These are phyloP conservation scores for Boletus vermiculosoides DNA, from an alignment of 768 basidiomycete species.

Conservation along the genomic window DNA sequence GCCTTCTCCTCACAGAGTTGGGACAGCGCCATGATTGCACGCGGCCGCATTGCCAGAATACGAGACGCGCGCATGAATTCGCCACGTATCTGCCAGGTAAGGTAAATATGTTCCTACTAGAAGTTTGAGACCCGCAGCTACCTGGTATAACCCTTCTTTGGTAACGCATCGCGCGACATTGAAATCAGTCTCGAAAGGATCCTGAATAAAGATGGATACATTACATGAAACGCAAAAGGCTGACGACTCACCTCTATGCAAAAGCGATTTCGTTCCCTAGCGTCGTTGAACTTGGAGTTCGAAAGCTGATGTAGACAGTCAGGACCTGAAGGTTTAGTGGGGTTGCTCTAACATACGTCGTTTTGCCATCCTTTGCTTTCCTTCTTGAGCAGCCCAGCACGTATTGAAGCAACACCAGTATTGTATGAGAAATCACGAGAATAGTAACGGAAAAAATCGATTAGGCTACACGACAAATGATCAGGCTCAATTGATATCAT, in stretches of 20 bases:
- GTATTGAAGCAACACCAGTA: conserved; percentile 87
- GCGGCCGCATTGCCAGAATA: conserved; percentile 75
- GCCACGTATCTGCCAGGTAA: conserved; percentile 77
- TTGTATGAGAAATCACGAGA: conserved; percentile 92
- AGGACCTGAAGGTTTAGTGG: background rate
- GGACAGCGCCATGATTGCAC: conserved; percentile 77
- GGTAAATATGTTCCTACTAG: background rate
- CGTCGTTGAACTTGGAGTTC: conserved; percentile 56
- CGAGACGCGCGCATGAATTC: conserved; percentile 97
- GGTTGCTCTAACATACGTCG: conserved; percentile 56
- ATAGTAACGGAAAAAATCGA: conserved; percentile 98
- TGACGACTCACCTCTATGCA: conserved; percentile 79
- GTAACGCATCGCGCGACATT: conserved; percentile 98
- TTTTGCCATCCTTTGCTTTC: conserved; percentile 93
- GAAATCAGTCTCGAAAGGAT: conserved; percentile 95
- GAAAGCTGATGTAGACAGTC: conserved; percentile 40
- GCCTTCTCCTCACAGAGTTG: conserved; percentile 91
- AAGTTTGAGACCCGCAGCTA: conserved; percentile 30
- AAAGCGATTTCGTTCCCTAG: conserved; percentile 87
- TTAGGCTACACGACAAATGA: conserved; percentile 55
- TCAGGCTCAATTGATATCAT: conserved; percentile 3
- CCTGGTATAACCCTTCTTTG: conserved; percentile 92
- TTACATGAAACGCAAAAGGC: background rate
- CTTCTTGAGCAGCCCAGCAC: conserved; percentile 86
- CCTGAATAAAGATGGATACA: conserved; percentile 44